Base-by-base conservation (phyloP, 805 yeast species). In the Blastobotrys muscicola region DNA sequence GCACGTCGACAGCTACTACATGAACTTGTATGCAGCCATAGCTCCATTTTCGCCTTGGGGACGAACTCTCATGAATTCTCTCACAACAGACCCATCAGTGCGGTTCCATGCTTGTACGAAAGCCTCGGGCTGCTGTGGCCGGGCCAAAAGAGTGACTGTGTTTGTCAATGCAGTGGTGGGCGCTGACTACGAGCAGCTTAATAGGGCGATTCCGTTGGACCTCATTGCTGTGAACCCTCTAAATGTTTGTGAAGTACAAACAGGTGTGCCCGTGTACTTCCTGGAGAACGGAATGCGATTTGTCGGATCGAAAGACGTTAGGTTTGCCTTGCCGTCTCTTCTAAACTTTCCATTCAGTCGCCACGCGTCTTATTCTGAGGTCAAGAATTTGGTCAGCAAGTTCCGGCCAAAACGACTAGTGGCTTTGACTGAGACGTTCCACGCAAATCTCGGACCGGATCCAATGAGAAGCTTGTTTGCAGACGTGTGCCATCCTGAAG, bases 1-100 rank as follows among this genome's bases (percentile, higher is more conserved):
- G 8, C 71, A 68, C 45, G 48, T 60, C 16, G 65, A 58, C 36
- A n/a, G 41, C 3, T 60, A 59, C 36, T 39, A 50, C 9, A 50
- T 42, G 43, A 34, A 50, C 10, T 49, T 63, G 30, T 58, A 57
- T 23, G 14, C 44, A 23, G 29, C 56, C 0, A 50, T 61, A 6
- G 45, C 57, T 1, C 52, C 46, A n/a, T 33, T 40, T 9, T 51
- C 54, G 14, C 45, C 52, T 2, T n/a, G 46, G 11, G 50, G 54
- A 2, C 34, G 51, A 9, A 40, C 43, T 9, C 42, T 56, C 7
- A 23, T 58, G 4, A 29, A 15, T 4, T 39, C 37, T 15, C 41
- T 50, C 29, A 53, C 58, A 6, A 37, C 38, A 0, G 52, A 50
- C 8, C 37, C 49, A 2, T 39, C 35, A 9, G 45, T 55, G 8